A percentile compares a stretch with the other conserved stretches of the same genome.
phyloP scores from a whole-genome alignment of 2,329 filamentous ascomycete genomes.

The Fusarium marasasianum region DNA sequence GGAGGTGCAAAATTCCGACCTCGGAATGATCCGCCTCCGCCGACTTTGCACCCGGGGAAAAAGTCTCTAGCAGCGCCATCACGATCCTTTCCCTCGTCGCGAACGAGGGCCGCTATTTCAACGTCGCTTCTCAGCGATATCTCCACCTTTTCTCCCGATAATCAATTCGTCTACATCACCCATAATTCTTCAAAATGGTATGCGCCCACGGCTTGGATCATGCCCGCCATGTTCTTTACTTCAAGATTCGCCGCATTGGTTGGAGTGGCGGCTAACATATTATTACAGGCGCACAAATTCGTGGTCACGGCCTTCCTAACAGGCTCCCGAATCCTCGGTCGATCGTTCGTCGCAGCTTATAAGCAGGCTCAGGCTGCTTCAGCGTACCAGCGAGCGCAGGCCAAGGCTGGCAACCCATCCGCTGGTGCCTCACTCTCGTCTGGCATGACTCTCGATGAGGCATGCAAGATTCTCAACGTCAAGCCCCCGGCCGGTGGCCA shows the following conservation, averaged over 20 bases:
- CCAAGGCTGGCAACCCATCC: slow-evolving; percentile 65
- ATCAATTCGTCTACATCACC: neutral
- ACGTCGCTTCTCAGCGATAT: slow-evolving; percentile 35
- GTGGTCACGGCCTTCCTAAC: slow-evolving; percentile 92
- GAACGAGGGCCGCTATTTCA: slow-evolving; percentile 40
- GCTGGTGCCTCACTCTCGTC: slow-evolving; percentile 66
- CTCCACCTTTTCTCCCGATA: slow-evolving; percentile 5
- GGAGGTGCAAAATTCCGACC: slow-evolving; percentile 45
- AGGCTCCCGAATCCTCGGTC: slow-evolving; percentile 89
- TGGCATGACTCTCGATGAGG: slow-evolving; percentile 93
- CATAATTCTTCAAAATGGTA: slow-evolving; percentile 44
- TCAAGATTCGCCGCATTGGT: slow-evolving; percentile 22
- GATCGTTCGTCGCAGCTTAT: slow-evolving; percentile 93
- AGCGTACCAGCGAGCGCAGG: slow-evolving; percentile 79
- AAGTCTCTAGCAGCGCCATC: slow-evolving; percentile 39
- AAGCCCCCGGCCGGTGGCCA: slow-evolving; percentile 80
- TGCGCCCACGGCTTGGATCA: slow-evolving; percentile 12
- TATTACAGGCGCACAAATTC: slow-evolving; percentile 80
- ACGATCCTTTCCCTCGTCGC: slow-evolving; percentile 36
- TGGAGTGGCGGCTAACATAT: slow-evolving; percentile 27
- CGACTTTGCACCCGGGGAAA: slow-evolving; percentile 39
- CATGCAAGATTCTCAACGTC: slow-evolving; percentile 96
- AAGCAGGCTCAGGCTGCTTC: slow-evolving; percentile 91
- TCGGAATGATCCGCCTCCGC: slow-evolving; percentile 41
- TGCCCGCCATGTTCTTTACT: slow-evolving; percentile 16